Evolutionary conservation across 805 yeast genomes (phyloP).

Genomic region (Wickerhamiella australiensis): DNA sequence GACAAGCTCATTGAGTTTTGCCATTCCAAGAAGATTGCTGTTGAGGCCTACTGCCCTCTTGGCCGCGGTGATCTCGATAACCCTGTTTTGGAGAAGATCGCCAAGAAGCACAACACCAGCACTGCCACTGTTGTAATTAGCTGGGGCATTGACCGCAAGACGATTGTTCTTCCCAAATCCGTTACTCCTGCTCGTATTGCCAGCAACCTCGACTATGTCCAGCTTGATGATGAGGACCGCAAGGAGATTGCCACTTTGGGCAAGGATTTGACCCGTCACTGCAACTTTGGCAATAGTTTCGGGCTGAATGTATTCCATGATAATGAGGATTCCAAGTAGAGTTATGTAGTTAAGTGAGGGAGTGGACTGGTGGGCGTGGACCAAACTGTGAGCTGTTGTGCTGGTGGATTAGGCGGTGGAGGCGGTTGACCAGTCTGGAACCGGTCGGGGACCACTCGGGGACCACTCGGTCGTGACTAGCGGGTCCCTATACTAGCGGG

Average conservation of each 20-base stretch:
- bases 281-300: slow-evolving; percentile 14
- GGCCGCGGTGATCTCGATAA: slow-evolving; percentile 54
- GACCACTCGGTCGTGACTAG: no score
- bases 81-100: slow-evolving; percentile 43
- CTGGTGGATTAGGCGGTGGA: no score
- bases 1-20: slow-evolving; percentile 43
- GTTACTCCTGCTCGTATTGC: slow-evolving; percentile 50
- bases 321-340: slow-evolving; percentile 22
- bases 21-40: slow-evolving; percentile 39
- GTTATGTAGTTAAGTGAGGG: no score
- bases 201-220: slow-evolving; percentile 31
- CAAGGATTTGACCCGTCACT: slow-evolving; percentile 19
- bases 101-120: slow-evolving; percentile 39
- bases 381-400: no score
- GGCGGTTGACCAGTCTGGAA: no score
- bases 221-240: slow-evolving; percentile 35
- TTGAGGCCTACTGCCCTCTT: slow-evolving; percentile 72
- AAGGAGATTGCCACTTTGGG: slow-evolving; percentile 24
- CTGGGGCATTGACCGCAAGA: slow-evolving; percentile 37
- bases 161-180: slow-evolving; percentile 57
- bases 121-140: slow-evolving; percentile 26
- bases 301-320: slow-evolving; percentile 20
- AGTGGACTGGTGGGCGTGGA: no score
- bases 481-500: no score
- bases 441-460: no score